Conservation (phyloP, 768 basidiomycete genomes). For the Punctularia strigosozonata region DNA sequence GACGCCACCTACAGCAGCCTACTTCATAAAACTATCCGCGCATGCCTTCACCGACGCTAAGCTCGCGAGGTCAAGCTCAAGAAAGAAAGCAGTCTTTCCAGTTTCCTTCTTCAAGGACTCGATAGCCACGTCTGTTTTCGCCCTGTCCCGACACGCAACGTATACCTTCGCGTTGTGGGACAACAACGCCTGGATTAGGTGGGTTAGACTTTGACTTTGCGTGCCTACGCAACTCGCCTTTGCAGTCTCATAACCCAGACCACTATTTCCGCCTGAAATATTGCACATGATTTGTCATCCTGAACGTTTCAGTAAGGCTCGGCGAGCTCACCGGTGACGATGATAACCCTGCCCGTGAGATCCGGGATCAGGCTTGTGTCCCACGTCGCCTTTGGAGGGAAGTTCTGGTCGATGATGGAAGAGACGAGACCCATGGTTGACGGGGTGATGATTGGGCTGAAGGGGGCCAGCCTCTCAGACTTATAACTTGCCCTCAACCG, state of each 20-base stretch:
- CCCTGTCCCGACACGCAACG: constrained; percentile 13
- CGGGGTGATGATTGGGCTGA: background rate
- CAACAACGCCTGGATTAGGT: constrained; percentile 9
- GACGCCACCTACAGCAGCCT: constrained; percentile 7
- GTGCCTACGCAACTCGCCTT: constrained; percentile 4
- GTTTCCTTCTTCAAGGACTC: constrained; percentile 13
- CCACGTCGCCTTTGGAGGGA: constrained; percentile 10
- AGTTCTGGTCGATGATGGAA: constrained; percentile 5
- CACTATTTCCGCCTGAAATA: constrained; percentile 12
- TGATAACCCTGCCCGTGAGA: constrained; percentile 10
- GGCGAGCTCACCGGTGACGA: constrained; percentile 8
- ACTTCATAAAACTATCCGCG: constrained; percentile 15
- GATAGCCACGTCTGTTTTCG: constrained; percentile 17
- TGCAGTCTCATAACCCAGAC: constrained; percentile 12
- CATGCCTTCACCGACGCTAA: constrained; percentile 12
- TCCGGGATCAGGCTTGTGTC: constrained; percentile 10
- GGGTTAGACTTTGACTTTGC: background rate
- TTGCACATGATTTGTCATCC: background rate
- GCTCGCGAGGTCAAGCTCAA: constrained; percentile 16
- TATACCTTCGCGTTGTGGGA: constrained; percentile 20
- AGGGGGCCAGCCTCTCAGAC: background rate
- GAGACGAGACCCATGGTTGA: constrained; percentile 3
- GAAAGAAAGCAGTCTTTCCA: constrained; percentile 15
- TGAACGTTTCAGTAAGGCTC: background rate
- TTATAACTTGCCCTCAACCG: background rate